These are phyloP conservation scores for Fusarium verrucosum DNA, from an alignment of 2,329 filamentous ascomycete genomes.

Conservation along the genomic window DNA sequence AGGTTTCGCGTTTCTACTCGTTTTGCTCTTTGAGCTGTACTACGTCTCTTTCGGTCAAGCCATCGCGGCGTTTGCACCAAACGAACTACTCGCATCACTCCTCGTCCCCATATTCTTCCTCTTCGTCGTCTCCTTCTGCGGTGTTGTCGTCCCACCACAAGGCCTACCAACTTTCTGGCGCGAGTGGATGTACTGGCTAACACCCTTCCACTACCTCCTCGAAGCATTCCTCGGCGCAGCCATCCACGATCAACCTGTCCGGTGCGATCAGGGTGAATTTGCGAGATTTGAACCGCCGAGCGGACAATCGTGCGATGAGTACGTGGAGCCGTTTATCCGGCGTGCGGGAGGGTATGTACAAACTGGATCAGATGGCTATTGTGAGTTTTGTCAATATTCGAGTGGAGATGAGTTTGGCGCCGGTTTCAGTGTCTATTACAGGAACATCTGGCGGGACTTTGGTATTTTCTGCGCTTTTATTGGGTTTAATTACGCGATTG, in stretches of 20 bases:
- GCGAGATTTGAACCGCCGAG: constrained; percentile 68
- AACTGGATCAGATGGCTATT: constrained; percentile 63
- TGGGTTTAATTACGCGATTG: constrained; percentile 65
- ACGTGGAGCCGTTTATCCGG: constrained; percentile 62
- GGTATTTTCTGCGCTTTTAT: constrained; percentile 71
- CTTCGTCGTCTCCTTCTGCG: constrained; percentile 76
- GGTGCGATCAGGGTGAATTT: constrained; percentile 65
- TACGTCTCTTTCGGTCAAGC: constrained; percentile 73
- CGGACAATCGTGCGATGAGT: constrained; percentile 67
- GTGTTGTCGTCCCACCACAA: constrained; percentile 70
- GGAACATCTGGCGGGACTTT: constrained; percentile 72
- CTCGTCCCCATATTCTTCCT: constrained; percentile 76
- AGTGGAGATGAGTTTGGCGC: constrained; percentile 68
- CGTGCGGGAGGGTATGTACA: constrained; percentile 69
- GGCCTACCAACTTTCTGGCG: constrained; percentile 71
- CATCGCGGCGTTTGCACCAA: constrained; percentile 73
- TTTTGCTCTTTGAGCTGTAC: constrained; percentile 73
- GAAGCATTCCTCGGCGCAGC: constrained; percentile 68
- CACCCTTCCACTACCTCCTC: constrained; percentile 73
- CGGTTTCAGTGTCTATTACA: constrained; percentile 68
- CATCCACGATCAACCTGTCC: constrained; percentile 63
- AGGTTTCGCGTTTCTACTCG: constrained; percentile 69
- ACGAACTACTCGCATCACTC: constrained; percentile 71
- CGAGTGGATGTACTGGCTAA: constrained; percentile 72
- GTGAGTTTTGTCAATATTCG: constrained; percentile 71